Conservation (phyloP, 164 flowering plant genomes). For the Echeveria elegans region DNA sequence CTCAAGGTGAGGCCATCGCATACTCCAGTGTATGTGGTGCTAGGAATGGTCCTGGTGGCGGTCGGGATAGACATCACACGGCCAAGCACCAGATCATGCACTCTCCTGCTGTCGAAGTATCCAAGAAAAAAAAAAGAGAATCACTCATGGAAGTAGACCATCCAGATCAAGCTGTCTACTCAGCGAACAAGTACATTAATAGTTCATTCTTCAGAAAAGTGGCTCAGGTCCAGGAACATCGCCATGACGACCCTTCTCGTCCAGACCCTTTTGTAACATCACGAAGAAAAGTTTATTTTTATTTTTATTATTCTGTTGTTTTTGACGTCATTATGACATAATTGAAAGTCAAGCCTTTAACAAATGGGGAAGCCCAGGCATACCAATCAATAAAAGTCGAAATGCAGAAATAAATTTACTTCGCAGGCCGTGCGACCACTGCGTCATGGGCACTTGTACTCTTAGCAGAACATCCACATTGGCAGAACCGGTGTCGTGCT, state of each 20-base stretch:
- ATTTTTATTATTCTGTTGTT: too few species aligned
- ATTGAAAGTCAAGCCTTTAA: too few species aligned
- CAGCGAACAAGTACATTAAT: not conserved
- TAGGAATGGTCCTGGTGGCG: not conserved
- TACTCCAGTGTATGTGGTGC: not conserved
- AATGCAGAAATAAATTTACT: too few species aligned
- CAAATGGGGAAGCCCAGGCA: too few species aligned
- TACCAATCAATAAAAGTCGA: too few species aligned
- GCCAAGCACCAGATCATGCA: constrained; percentile 4
- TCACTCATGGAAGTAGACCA: not conserved
- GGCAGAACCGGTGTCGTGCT: constrained; percentile 44
- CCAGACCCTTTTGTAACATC: not conserved
- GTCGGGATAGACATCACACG: not conserved
- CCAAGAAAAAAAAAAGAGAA: constrained; percentile 4
- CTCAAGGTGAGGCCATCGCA: not conserved
- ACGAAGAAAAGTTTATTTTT: too few species aligned
- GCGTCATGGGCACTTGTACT: constrained; percentile 40
- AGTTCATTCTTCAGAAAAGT: constrained; percentile 5
- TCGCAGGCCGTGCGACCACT: constrained; percentile 49
- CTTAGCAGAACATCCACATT: constrained; percentile 37
- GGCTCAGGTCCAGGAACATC: not conserved
- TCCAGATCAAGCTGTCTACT: not conserved
- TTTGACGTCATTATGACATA: too few species aligned
- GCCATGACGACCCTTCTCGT: not conserved
- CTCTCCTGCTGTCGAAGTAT: not conserved